Evolutionary conservation across 1,284 basidiomycete species (phyloP).

Genomic region (Fomitiporia mediterranea): DNA sequence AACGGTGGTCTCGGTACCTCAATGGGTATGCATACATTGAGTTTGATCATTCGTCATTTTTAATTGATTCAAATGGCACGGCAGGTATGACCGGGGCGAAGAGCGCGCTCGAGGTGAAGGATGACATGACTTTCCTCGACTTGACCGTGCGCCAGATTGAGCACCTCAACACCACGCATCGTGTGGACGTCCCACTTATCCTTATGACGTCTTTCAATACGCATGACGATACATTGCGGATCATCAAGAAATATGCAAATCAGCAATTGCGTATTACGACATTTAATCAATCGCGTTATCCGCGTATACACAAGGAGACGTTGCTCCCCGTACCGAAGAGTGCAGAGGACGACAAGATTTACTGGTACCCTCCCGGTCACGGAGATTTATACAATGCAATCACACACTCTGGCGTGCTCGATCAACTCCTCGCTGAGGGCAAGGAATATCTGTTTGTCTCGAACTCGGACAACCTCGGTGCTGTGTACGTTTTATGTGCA

Average conservation of each 20-base stretch:
- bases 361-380: constrained; percentile 99
- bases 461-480: constrained; percentile 98
- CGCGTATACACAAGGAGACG: constrained; percentile 94
- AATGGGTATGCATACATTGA: constrained; percentile 60
- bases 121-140: constrained; percentile 99
- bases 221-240: constrained; percentile 92
- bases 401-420: constrained; percentile 92
- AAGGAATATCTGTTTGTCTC: constrained; percentile 99
- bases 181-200: constrained; percentile 91
- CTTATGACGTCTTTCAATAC: constrained; percentile 99
- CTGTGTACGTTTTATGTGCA: constrained; percentile 68
- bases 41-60: constrained; percentile 3
- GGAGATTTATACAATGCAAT: constrained; percentile 95
- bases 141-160: constrained; percentile 97
- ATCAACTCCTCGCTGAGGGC: constrained; percentile 91
- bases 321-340: constrained; percentile 86
- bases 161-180: constrained; percentile 69
- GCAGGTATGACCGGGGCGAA: constrained; percentile 90
- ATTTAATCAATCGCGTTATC: constrained; percentile 99
- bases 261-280: constrained; percentile 94
- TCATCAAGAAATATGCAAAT: constrained; percentile 99
- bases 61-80: constrained; percentile 7
- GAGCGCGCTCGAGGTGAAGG: constrained; percentile 87
- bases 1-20: constrained; percentile 99
- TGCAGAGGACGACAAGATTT: constrained; percentile 88